Evolutionary conservation across 1,284 basidiomycete species (phyloP), one percentile per base, ranked within the genome.

Genomic region (Malassezia obtusa): DNA sequence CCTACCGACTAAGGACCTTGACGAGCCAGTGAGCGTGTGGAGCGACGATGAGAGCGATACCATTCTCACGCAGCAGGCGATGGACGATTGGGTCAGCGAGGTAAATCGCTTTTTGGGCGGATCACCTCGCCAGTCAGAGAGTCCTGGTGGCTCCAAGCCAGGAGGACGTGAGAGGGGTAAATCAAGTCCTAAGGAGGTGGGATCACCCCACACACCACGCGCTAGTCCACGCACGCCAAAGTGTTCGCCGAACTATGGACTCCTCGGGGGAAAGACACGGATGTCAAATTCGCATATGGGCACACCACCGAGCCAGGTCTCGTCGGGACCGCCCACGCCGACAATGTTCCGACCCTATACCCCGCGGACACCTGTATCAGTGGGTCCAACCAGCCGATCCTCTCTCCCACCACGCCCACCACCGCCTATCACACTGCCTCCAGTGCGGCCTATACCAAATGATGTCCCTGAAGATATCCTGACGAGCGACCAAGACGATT

Each of bases 41-140:
- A 56, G 53, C n/a, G 53, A 56, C 43, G 53, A 56, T 24, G 53
- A 56, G 35, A 8, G 5, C 30, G 53, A 56, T 7, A 40, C 41
- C 10, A 2, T 2, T 7, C 28, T 40, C 2, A 43, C 48, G 10
- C 40, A 46, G 17, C 40, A 25, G 15, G 52, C 47, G 10, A 45
- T 55, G 47, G 49, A 50, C n/a, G 53, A 50, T 14, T 56, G 53
- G 53, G 43, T 56, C 5, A 43, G 38, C 36, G 53, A 56, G 37
- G 49, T 56, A 11, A 40, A 50, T 21, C 30, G 32, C 3, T 33
- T 56, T 15, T 44, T 56, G 14, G 48, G 53, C 10, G 53, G 52
- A 19, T 30, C 33, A 8, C 19, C 47, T 4, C 41, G 40, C 17
- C 38, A n/a, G n/a, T n/a, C n/a, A n/a, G n/a, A n/a, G n/a, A n/a